phyloP scores from a whole-genome alignment of 1,284 basidiomycete species.

The Entoloma clypeatum region DNA sequence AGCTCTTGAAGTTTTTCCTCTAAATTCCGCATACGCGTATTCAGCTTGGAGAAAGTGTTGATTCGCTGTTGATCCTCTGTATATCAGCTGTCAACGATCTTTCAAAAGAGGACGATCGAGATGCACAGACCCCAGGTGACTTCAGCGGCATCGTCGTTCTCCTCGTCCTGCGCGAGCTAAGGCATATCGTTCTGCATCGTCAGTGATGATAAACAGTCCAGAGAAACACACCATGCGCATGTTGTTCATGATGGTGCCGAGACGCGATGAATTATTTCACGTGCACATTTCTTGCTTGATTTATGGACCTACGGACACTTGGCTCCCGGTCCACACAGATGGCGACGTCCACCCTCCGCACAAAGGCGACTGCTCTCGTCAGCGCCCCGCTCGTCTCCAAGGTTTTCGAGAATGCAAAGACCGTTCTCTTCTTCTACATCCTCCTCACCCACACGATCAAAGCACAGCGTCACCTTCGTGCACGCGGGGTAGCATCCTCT shows the following conservation, averaged over 20 bases:
- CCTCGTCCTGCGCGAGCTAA: conserved; percentile 74
- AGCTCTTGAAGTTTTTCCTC: conserved; percentile 70
- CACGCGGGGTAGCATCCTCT: conserved; percentile 57
- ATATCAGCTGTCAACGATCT: conserved; percentile 14
- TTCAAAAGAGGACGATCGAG: neutral
- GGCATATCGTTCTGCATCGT: conserved; percentile 1
- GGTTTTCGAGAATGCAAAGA: conserved; percentile 52
- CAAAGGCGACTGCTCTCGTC: conserved; percentile 14
- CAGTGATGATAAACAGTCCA: neutral
- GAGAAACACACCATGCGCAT: conserved; percentile 50
- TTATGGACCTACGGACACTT: too few relatives aligned
- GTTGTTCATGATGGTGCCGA: conserved; percentile 26
- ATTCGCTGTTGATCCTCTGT: conserved; percentile 92
- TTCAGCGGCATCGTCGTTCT: conserved; percentile 78
- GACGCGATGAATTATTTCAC: neutral
- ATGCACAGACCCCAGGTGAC: conserved; percentile 82
- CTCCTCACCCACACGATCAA: conserved; percentile 49
- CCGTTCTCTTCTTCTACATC: conserved; percentile 61
- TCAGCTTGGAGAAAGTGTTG: conserved; percentile 90
- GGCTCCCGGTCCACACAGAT: too few relatives aligned
- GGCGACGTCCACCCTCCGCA: conserved; percentile 15
- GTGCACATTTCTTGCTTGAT: too few relatives aligned
- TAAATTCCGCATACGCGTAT: conserved; percentile 70
- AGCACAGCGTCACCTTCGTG: conserved; percentile 67
- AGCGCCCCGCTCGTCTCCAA: conserved; percentile 20